Percentiles rank a stretch among this genome's conserved stretches.
phyloP scores from a whole-genome alignment of 2,329 filamentous ascomycete species.

The Bipolaris oryzae region DNA sequence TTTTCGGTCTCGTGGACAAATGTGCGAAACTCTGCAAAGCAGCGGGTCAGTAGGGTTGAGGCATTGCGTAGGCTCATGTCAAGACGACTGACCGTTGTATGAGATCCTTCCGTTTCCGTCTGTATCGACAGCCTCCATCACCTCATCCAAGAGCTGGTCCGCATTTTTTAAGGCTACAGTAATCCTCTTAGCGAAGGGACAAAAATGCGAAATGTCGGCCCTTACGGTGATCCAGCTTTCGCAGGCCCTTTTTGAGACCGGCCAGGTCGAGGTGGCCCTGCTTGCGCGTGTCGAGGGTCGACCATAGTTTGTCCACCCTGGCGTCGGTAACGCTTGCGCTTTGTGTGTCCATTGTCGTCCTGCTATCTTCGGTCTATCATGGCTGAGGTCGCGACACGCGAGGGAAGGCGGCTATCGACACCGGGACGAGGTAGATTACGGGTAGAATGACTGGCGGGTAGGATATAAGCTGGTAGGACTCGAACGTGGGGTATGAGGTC shows the following conservation, averaged over 20 bases:
- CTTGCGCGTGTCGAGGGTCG: conserved; percentile 74
- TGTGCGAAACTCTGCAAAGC: conserved; percentile 74
- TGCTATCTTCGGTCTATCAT: conserved; percentile 50
- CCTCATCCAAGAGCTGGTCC: conserved; percentile 78
- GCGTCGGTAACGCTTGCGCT: conserved; percentile 78
- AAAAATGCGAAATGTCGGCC: conserved; percentile 15
- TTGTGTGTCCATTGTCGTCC: conserved; percentile 70
- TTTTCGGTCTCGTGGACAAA: conserved; percentile 89
- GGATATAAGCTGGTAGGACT: conserved; percentile 26
- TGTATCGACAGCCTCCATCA: conserved; percentile 82
- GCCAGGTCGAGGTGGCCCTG: conserved; percentile 83
- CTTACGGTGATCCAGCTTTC: conserved; percentile 90
- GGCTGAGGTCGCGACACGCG: conserved; percentile 40
- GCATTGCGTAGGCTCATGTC: background rate
- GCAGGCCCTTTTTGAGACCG: conserved; percentile 82
- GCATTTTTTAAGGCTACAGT: conserved; percentile 82
- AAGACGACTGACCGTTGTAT: conserved; percentile 70
- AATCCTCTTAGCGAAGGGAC: conserved; percentile 28
- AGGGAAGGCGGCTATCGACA: conserved; percentile 24
- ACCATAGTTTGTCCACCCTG: conserved; percentile 84
- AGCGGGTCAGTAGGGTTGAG: conserved; percentile 22
- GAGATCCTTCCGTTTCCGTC: conserved; percentile 89
- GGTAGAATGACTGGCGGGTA: conserved; percentile 29
- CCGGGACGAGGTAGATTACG: conserved; percentile 27
- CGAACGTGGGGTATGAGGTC: conserved; percentile 40